phyloP scores from a whole-genome alignment of 441 rosid species.

The Erodium chrysanthum region DNA sequence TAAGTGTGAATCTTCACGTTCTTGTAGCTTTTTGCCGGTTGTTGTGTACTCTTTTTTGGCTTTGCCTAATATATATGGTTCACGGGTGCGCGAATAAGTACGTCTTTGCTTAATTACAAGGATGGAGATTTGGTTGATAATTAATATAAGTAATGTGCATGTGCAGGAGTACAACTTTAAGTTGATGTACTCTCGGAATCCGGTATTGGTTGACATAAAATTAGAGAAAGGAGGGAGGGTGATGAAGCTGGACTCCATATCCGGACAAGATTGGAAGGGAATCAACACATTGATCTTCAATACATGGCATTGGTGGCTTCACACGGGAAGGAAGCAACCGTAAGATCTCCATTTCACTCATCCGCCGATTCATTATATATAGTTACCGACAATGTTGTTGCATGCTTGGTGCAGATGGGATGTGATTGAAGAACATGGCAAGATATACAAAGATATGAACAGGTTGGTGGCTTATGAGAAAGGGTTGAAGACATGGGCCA shows the following conservation, averaged over 20 bases:
- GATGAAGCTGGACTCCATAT: conserved; percentile 19
- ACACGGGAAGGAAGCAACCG: conserved; percentile 24
- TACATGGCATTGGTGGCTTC: conserved; percentile 32
- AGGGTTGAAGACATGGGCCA: conserved; percentile 44
- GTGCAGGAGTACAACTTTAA: conserved; percentile 16
- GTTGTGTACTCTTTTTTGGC: no score
- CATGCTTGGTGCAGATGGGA: conserved; percentile 38
- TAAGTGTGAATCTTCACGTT: no score
- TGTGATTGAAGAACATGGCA: conserved; percentile 22
- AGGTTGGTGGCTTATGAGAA: conserved; percentile 41
- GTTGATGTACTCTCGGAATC: conserved; percentile 9
- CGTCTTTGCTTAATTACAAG: background rate
- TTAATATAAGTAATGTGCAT: background rate
- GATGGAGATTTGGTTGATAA: no score
- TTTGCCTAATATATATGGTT: no score
- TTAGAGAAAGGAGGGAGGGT: conserved; percentile 13
- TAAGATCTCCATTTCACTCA: conserved; percentile 4
- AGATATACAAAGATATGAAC: conserved; percentile 34
- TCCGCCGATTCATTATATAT: no score
- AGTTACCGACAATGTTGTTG: no score
- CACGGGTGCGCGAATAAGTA: no score
- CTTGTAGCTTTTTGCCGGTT: no score
- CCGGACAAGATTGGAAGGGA: conserved; percentile 19
- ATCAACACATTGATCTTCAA: conserved; percentile 22
- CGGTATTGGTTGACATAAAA: conserved; percentile 12